phyloP scores from a whole-genome alignment of 1,284 basidiomycete genomes.

The Naganishia sp. region DNA sequence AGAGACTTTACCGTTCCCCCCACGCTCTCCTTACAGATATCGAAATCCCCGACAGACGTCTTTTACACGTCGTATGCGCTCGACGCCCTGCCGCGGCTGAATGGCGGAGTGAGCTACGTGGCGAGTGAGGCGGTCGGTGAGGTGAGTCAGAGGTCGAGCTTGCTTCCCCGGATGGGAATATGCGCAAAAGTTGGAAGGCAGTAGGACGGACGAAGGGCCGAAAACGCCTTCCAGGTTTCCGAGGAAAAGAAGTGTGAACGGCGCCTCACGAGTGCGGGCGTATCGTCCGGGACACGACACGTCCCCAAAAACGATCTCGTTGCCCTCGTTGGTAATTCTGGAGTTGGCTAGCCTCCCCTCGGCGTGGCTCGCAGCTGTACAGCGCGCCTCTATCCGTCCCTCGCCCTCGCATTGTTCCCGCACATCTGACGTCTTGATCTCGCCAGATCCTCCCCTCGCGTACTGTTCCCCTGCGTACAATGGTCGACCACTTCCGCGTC shows the following conservation, averaged over 20 bases:
- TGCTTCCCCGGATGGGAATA: no score
- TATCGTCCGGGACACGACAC: no score
- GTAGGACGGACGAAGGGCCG: no score
- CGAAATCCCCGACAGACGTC: constrained; percentile 83
- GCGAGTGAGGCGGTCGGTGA: constrained; percentile 68
- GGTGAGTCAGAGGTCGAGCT: background rate
- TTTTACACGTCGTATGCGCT: constrained; percentile 90
- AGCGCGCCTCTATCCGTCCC: no score
- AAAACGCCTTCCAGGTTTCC: background rate
- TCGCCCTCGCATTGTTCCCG: no score
- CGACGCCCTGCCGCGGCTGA: constrained; percentile 84
- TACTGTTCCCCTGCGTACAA: constrained; percentile 79
- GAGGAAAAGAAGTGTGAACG: constrained; percentile 1
- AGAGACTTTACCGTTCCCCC: constrained; percentile 49
- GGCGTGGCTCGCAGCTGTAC: no score
- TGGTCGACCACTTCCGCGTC: constrained; percentile 80
- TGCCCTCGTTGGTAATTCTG: no score
- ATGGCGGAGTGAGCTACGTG: constrained; percentile 90
- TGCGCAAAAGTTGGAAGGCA: no score
- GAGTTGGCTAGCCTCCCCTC: no score
- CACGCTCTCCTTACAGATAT: constrained; percentile 64
- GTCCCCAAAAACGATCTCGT: no score
- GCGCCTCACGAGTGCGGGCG: no score
- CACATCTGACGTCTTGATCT: constrained; percentile 3
- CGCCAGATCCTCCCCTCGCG: constrained; percentile 60